Percentiles rank a stretch among this genome's conserved stretches.
These are phyloP conservation scores for Cymbopogon flexuosus DNA, from an alignment of 202 grass and related monocot genomes.

Conservation along the genomic window DNA sequence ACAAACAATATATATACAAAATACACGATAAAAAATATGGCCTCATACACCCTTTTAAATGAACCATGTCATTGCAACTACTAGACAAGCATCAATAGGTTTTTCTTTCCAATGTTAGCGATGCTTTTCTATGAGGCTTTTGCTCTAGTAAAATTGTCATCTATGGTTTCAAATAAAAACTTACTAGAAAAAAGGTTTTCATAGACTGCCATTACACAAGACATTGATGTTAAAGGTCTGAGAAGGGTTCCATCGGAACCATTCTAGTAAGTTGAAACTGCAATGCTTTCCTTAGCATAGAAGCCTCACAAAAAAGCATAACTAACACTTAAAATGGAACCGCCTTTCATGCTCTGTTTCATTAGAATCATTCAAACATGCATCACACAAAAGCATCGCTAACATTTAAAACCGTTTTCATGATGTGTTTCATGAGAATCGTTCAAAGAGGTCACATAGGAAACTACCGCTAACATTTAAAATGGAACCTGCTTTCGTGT, in stretches of 20 bases:
- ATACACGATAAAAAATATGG: background rate
- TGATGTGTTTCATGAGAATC: fast-evolving
- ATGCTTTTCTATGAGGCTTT: background rate
- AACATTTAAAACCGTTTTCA: background rate
- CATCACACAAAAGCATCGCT: background rate
- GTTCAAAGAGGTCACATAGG: background rate
- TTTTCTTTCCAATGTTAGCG: too few relatives aligned
- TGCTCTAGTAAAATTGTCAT: background rate
- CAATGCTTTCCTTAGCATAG: too few relatives aligned
- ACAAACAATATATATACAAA: background rate
- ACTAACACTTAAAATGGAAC: too few relatives aligned
- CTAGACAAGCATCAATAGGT: background rate
- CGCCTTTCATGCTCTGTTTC: too few relatives aligned
- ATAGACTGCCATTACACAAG: too few relatives aligned
- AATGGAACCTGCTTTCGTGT: background rate
- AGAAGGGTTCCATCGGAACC: too few relatives aligned
- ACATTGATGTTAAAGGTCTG: too few relatives aligned
- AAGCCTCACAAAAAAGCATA: too few relatives aligned
- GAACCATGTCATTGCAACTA: background rate
- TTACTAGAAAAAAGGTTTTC: too few relatives aligned
- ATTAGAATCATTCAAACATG: too few relatives aligned
- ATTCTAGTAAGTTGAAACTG: too few relatives aligned
- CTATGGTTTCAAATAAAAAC: background rate
- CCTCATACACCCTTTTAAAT: background rate
- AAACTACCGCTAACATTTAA: background rate